Base-by-base conservation (phyloP, 2,329 filamentous ascomycete genomes). In the Colletotrichum camelliae region DNA sequence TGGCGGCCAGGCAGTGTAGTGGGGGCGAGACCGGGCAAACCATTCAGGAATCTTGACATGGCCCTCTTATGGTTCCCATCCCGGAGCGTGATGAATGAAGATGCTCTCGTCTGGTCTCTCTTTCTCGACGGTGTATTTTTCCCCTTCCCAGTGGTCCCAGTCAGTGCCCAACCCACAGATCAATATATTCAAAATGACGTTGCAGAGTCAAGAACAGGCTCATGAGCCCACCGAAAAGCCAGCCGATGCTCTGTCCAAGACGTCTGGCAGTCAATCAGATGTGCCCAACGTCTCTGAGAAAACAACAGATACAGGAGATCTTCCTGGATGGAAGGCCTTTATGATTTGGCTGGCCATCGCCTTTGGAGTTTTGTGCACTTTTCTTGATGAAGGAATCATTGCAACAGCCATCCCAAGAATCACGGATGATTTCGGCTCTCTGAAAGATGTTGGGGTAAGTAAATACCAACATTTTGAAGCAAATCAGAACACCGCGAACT, bases 381-480 rank as follows among this genome's bases (percentile, higher is more conserved):
- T 74, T 15, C 61, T 74, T 1, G 72, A 74, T 4, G 72, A 74
- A 24, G 72, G 72, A 13, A 85, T 86, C 67, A 82, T 86, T 58
- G 80, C 85, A 8, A 87, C 84, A 2, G 84, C 84, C 10, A 80
- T 83, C 35, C 84, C 83, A 4, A 80, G 80, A 10, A 84, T 84
- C 55, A 81, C 82, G 5, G 77, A 80, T 68, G 79, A 83, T 35
- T 82, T 86, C 74, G 80, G 85, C 10, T 81, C 85, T 35, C 80
- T 87, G 1, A 80, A 82, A n/a, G 86, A 88, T 70, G 83, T 89
- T 12, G 85, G 85, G 52, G 72, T 74, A 60, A n/a, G 82, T 64
- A 79, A 79, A 79, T 5, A 15, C 10, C 15, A 5, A 10, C 15
- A 7, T 7, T 5, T 2, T 16, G 39, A 8, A 16, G 43, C 15